Base-by-base conservation (phyloP, 2,329 filamentous ascomycete genomes). In the Aspergillus ruber region DNA sequence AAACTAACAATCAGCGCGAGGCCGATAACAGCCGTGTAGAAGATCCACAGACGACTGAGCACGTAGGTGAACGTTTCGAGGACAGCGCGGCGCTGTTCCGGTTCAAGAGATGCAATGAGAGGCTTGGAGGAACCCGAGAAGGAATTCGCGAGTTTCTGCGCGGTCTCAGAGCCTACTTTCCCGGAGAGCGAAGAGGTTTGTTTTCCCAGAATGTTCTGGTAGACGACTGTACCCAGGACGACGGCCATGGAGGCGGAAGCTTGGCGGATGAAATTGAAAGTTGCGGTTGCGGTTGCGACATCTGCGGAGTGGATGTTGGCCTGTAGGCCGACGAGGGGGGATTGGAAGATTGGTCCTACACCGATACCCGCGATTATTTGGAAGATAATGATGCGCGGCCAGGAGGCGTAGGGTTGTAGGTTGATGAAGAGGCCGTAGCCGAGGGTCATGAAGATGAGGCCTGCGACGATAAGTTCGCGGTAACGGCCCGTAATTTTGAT, bases 401-500 rank as follows among this genome's bases (percentile, higher is more conserved):
- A 77, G 49, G 66, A 83, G 52, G 61, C 83, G 60, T 77, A 75
- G 17, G 71, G 67, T 18, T 73, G 71, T 3, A 81, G 63, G 39
- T 79, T 76, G 32, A 88, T 78, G 58, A 83, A 75, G 46, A 85
- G 78, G 47, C 85, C 85, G 41, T 80, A 80, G 2, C 86, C 86
- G 7, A 89, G 69, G 0, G 79, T 77, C 66, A 82, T 79, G 47
- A 86, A 60, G 8, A 71, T 50, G 58, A 85, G 71, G 40, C 83
- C 83, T 17, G 68, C 67, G 47, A 79, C 74, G 58, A 90, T 86
- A 41, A 78, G 67, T 10, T 76, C 71, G 18, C 76, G 77, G 66
- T 86, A 88, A 52, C 78, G 77, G 27, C 85, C 85, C 0, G 83
- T 86, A 63, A 81, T 90, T 47, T 85, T 85, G 56, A 86, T 85